Percentiles rank a stretch among this genome's conserved stretches.
phyloP scores from a whole-genome alignment of 208 protist species.

The Acanthamoeba healyi region DNA sequence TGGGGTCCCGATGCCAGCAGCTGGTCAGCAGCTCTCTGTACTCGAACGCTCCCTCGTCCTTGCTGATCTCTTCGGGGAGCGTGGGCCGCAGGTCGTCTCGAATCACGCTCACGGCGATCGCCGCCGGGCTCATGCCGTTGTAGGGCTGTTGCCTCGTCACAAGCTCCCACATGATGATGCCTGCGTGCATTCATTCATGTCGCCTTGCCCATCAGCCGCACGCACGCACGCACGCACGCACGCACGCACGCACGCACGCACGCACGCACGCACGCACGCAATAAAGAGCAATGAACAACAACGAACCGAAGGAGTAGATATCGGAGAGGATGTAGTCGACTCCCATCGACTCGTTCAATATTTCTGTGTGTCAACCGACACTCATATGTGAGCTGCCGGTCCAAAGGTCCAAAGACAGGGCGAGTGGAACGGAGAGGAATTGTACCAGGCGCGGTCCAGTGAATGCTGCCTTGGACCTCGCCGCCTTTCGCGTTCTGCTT shows the following conservation, averaged over 20 bases:
- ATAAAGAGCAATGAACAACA: not conserved
- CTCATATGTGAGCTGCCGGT: no score
- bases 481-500: not conserved
- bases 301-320: conserved; percentile 52
- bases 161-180: conserved; percentile 70
- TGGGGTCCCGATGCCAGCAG: conserved; percentile 43
- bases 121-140: conserved; percentile 37
- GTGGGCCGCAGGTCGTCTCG: conserved; percentile 15
- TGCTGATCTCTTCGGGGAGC: not conserved
- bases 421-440: no score
- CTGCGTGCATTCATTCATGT: not conserved
- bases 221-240: not conserved
- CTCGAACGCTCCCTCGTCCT: not conserved
- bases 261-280: not conserved
- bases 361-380: no score
- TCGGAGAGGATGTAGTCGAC: conserved; percentile 28
- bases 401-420: no score
- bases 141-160: conserved; percentile 17
- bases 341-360: not conserved
- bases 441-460: conserved; percentile 54
- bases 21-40: conserved; percentile 25
- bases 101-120: conserved; percentile 42
- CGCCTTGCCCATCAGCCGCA: not conserved
- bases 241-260: no score
- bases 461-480: not conserved